phyloP scores from a whole-genome alignment of 805 yeast genomes.

The Candida caryicola region DNA sequence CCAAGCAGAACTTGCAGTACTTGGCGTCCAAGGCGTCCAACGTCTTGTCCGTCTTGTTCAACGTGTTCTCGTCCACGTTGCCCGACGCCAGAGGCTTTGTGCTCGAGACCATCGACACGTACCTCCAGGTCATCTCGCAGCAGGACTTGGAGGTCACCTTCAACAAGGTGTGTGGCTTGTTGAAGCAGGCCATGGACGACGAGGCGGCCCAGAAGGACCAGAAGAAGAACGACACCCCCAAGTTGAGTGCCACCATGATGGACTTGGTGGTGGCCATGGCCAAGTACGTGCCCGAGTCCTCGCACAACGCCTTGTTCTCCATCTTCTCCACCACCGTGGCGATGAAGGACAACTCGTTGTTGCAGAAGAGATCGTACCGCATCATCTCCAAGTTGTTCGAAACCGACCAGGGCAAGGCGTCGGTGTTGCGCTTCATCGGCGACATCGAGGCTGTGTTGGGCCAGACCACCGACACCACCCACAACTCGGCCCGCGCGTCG shows the following conservation, averaged over 20 bases:
- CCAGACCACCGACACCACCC: conserved; percentile 54
- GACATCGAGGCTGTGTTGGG: conserved; percentile 62
- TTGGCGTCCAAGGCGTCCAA: conserved; percentile 68
- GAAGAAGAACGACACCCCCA: conserved; percentile 37
- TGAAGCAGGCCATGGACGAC: conserved; percentile 71
- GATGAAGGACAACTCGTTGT: conserved; percentile 52
- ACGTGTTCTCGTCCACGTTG: conserved; percentile 85
- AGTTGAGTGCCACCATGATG: conserved; percentile 79
- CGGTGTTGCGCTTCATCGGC: conserved; percentile 49
- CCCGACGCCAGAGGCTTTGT: conserved; percentile 82
- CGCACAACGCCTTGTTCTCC: conserved; percentile 71
- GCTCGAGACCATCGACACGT: conserved; percentile 81
- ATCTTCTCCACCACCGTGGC: conserved; percentile 70
- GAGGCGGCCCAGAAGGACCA: conserved; percentile 39
- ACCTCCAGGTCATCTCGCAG: conserved; percentile 63
- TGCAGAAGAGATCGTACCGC: conserved; percentile 89
- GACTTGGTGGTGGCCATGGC: conserved; percentile 87
- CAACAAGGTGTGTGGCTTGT: conserved; percentile 76
- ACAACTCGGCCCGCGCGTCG: conserved; percentile 75
- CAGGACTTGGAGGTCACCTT: conserved; percentile 73
- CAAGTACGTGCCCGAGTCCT: conserved; percentile 69
- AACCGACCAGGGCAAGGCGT: conserved; percentile 57
- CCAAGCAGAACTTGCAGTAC: conserved; percentile 58
- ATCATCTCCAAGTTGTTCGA: conserved; percentile 70
- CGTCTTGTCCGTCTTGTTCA: conserved; percentile 80